Conservation (phyloP, 2,329 filamentous ascomycete genomes). For the Pyricularia sp. region DNA sequence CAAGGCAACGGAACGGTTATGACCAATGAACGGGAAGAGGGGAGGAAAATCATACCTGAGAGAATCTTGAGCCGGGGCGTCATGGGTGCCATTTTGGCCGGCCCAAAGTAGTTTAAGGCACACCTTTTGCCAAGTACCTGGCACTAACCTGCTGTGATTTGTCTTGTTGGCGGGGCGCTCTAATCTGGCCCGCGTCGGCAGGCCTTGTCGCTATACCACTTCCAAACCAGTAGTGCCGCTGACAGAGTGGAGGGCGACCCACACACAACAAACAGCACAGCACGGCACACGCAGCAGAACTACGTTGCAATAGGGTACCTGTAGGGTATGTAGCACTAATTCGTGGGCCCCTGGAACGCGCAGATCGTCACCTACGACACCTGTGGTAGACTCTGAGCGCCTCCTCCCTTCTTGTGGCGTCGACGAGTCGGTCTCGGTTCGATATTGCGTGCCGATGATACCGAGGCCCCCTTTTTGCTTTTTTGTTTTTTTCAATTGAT, state of each 20-base stretch:
- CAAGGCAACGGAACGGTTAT: not conserved
- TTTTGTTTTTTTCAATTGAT: not conserved
- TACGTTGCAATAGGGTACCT: not conserved
- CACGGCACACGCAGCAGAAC: not conserved
- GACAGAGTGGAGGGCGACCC: not conserved
- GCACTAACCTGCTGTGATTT: constrained; percentile 16
- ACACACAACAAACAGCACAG: not conserved
- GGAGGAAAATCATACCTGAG: constrained; percentile 41
- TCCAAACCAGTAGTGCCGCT: not conserved
- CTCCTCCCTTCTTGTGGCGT: constrained; percentile 2
- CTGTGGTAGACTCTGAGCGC: not conserved
- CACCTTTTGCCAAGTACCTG: constrained; percentile 19
- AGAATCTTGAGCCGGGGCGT: constrained; percentile 51
- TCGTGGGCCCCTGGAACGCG: not conserved
- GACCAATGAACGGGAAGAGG: constrained; percentile 10
- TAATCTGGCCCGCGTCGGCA: constrained; percentile 9
- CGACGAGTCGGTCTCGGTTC: not conserved
- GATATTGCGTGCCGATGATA: not conserved
- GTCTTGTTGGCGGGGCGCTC: constrained; percentile 11
- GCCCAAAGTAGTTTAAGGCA: constrained; percentile 25
- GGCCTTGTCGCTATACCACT: constrained; percentile 7
- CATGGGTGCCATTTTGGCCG: constrained; percentile 46
- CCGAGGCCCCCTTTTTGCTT: not conserved
- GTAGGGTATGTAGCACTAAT: not conserved
- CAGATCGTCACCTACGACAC: not conserved